Conservation (phyloP, 2,329 filamentous ascomycete genomes). For the Aureobasidium sp. region DNA sequence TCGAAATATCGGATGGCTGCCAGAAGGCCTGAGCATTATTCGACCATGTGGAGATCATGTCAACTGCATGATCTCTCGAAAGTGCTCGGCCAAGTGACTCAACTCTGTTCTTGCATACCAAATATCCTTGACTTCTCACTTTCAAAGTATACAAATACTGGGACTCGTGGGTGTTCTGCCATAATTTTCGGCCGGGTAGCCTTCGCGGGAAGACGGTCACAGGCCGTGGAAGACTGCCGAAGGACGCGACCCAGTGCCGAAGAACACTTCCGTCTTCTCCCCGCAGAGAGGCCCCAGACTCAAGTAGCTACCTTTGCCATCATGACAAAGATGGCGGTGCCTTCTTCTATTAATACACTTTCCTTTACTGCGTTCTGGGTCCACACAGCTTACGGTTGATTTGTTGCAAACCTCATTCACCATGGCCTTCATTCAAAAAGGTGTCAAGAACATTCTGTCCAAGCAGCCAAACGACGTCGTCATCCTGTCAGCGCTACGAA, state of each 20-base stretch:
- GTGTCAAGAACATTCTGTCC: slow-evolving; percentile 67
- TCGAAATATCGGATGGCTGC: neutral
- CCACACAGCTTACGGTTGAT: neutral
- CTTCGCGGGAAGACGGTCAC: neutral
- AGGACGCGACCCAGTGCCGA: slow-evolving; percentile 10
- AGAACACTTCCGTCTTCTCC: slow-evolving; percentile 9
- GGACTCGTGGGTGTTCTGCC: neutral
- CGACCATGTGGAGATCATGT: no score
- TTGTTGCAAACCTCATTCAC: neutral
- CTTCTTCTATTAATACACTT: neutral
- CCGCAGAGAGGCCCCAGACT: slow-evolving; percentile 5
- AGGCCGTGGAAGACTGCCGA: slow-evolving; percentile 11
- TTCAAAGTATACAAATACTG: neutral
- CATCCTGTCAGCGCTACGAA: slow-evolving; percentile 84
- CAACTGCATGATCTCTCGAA: neutral
- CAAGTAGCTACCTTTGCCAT: slow-evolving; percentile 2
- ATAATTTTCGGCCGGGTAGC: neutral
- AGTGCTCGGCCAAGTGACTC: neutral
- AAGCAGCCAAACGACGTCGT: slow-evolving; percentile 78
- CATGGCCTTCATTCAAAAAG: slow-evolving; percentile 30
- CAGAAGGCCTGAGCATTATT: neutral
- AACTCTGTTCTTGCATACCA: neutral
- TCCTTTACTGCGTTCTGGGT: no score
- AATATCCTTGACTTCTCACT: neutral
- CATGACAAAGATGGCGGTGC: neutral